Percentiles rank a stretch among this genome's conserved stretches.
Evolutionary conservation across 2,329 filamentous ascomycete genomes (phyloP).

Genomic region (Thelonectria rubi): DNA sequence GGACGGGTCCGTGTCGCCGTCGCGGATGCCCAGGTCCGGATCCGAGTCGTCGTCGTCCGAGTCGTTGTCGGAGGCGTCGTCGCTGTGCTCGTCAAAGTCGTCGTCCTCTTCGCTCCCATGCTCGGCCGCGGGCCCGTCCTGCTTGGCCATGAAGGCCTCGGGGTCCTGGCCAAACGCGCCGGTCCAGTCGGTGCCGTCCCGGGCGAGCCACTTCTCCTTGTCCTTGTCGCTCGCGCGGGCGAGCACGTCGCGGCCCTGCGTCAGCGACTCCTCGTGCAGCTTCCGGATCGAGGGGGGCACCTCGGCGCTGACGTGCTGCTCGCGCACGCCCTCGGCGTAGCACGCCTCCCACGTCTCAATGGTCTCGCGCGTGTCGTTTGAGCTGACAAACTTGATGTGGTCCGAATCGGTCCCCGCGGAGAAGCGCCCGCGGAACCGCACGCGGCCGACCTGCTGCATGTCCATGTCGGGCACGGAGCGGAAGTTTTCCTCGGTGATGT

Average conservation of each 20-base stretch:
- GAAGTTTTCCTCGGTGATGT: constrained; percentile 83
- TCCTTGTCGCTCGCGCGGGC: constrained; percentile 76
- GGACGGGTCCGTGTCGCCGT: constrained; percentile 54
- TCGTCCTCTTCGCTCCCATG: constrained; percentile 51
- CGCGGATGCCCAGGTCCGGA: constrained; percentile 68
- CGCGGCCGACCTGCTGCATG: constrained; percentile 80
- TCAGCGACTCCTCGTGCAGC: constrained; percentile 83
- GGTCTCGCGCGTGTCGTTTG: constrained; percentile 90
- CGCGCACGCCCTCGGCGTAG: constrained; percentile 83
- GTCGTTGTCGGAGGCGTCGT: constrained; percentile 42
- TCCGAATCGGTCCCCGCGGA: constrained; percentile 90
- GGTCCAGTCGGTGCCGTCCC: constrained; percentile 85
- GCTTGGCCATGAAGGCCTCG: constrained; percentile 54
- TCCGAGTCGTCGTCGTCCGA: constrained; percentile 46
- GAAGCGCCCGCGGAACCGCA: constrained; percentile 83
- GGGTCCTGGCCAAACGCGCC: constrained; percentile 86
- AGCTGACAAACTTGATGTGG: constrained; percentile 82
- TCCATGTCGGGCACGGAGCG: constrained; percentile 75
- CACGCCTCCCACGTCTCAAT: constrained; percentile 96
- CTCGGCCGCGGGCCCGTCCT: constrained; percentile 34
- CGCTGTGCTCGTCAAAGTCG: constrained; percentile 46
- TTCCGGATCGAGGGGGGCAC: constrained; percentile 76
- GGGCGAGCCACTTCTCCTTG: constrained; percentile 79
- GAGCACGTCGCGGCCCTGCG: constrained; percentile 82
- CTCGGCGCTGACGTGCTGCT: constrained; percentile 74